Evolutionary conservation across 345 rosid species (phyloP), one percentile per base, ranked within the genome.

Genomic region (Linum trigynum): DNA sequence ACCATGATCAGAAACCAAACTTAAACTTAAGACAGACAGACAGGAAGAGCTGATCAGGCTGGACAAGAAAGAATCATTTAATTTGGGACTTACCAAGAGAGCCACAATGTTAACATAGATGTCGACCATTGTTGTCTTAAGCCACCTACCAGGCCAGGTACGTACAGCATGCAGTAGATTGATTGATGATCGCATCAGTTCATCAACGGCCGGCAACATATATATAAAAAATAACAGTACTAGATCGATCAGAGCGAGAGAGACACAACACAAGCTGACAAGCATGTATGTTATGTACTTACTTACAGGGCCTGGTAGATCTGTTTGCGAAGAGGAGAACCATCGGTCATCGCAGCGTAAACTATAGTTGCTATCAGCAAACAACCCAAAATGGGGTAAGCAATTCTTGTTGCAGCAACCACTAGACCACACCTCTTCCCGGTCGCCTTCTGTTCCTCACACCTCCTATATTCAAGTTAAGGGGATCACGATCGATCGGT

Each of bases 261-360:
- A n/a, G n/a, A n/a, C n/a, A n/a, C n/a, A n/a, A n/a, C n/a, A n/a
- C n/a, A n/a, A n/a, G n/a, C n/a, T n/a, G n/a, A n/a, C n/a, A n/a
- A n/a, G n/a, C n/a, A n/a, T n/a, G n/a, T n/a, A n/a, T n/a, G n/a
- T n/a, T n/a, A n/a, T n/a, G n/a, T n/a, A n/a, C n/a, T n/a, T n/a
- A n/a, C n/a, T n/a, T n/a, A n/a, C n/a, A n/a, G n/a, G n/a, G n/a
- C n/a, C n/a, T n/a, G n/a, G n/a, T n/a, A n/a, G 41, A 92, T 88
- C 67, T 92, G 97, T 77, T 67, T 81, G 65, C 89, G 91, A 67
- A 92, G 89, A 70, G 97, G 98, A 38, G 87, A 80, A 67, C 98
- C 97, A 76, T 85, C 78, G 45, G 95, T 87, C 45, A 74, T 55
- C 59, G 82, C 38, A 57, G 94, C 84, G 78, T 82, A 89, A 67